Conservation (phyloP, 192 early-diverging fungal genomes). For the Coemansia pectinata region DNA sequence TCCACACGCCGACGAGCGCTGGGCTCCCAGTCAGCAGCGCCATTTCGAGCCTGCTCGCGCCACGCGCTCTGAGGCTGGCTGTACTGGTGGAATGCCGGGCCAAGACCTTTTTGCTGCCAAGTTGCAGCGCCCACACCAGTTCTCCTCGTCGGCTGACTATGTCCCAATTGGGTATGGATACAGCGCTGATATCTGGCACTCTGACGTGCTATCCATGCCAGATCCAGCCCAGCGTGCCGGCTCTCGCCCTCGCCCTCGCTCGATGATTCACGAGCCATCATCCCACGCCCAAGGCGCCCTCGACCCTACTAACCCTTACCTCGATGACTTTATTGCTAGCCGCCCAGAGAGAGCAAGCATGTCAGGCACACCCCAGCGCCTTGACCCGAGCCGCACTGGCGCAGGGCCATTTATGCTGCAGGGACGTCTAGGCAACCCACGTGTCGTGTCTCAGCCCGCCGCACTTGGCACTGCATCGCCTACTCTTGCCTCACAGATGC, state of each 20-base stretch:
- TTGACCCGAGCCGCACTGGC: conserved; percentile 13
- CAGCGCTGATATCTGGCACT: conserved; percentile 37
- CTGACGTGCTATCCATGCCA: conserved; percentile 39
- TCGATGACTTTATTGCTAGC: conserved; percentile 39
- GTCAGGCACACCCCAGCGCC: conserved; percentile 17
- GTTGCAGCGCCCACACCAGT: conserved; percentile 16
- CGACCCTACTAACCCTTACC: conserved; percentile 47
- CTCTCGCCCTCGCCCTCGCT: conserved; percentile 32
- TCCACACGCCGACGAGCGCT: conserved; percentile 10
- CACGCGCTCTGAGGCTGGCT: conserved; percentile 14
- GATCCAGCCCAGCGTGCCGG: conserved; percentile 21
- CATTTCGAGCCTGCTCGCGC: conserved; percentile 11
- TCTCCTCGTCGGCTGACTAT: conserved; percentile 23
- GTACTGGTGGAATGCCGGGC: not conserved
- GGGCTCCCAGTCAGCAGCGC: conserved; percentile 10
- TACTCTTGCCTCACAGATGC: conserved; percentile 5
- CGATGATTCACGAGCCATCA: conserved; percentile 27
- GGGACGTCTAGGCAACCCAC: conserved; percentile 6
- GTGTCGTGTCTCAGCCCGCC: conserved; percentile 25
- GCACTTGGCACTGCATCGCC: conserved; percentile 13
- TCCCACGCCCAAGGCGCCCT: conserved; percentile 9
- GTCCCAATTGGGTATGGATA: conserved; percentile 10
- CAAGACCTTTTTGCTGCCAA: not conserved
- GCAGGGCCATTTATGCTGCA: not conserved
- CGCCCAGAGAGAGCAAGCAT: conserved; percentile 13